These are phyloP conservation scores for Houttuynia cordata DNA, from an alignment of 164 flowering plant species.

Conservation along the genomic window DNA sequence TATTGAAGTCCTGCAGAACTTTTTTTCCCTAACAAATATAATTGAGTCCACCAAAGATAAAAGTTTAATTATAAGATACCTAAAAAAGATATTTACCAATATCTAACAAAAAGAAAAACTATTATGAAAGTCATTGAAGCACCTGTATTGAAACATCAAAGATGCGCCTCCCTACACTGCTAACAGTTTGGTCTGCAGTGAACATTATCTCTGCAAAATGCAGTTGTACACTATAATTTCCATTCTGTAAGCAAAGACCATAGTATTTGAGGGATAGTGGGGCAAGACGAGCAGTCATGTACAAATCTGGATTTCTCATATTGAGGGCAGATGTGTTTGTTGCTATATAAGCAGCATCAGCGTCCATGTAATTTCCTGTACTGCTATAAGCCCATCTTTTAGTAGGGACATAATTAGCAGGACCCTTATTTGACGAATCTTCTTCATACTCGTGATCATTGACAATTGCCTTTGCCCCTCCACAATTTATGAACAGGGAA, in stretches of 20 bases:
- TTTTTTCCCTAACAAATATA: slow-evolving; percentile 4
- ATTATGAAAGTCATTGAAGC: background rate
- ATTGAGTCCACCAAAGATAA: background rate
- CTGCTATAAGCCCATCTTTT: slow-evolving; percentile 54
- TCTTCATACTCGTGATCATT: slow-evolving; percentile 40
- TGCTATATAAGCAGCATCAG: slow-evolving; percentile 10
- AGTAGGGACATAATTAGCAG: slow-evolving; percentile 23
- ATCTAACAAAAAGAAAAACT: background rate
- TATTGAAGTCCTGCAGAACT: slow-evolving; percentile 12
- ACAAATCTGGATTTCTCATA: slow-evolving; percentile 16
- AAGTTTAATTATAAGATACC: background rate
- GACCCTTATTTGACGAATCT: slow-evolving; percentile 26
- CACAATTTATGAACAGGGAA: slow-evolving; percentile 39
- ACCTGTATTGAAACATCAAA: slow-evolving; percentile 75
- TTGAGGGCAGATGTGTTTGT: slow-evolving; percentile 19
- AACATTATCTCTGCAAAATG: slow-evolving; percentile 62
- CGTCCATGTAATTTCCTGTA: slow-evolving; percentile 52
- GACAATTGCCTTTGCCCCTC: slow-evolving; percentile 15
- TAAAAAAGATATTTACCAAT: background rate
- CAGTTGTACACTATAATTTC: slow-evolving; percentile 45
- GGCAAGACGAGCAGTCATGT: slow-evolving; percentile 40
- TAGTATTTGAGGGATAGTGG: slow-evolving; percentile 52
- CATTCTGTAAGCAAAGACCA: slow-evolving; percentile 43
- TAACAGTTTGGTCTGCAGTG: slow-evolving; percentile 29
- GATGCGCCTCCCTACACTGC: slow-evolving; percentile 56